Conservation (phyloP, 2,329 filamentous ascomycete species). For the Clarireedia homoeocarpa region DNA sequence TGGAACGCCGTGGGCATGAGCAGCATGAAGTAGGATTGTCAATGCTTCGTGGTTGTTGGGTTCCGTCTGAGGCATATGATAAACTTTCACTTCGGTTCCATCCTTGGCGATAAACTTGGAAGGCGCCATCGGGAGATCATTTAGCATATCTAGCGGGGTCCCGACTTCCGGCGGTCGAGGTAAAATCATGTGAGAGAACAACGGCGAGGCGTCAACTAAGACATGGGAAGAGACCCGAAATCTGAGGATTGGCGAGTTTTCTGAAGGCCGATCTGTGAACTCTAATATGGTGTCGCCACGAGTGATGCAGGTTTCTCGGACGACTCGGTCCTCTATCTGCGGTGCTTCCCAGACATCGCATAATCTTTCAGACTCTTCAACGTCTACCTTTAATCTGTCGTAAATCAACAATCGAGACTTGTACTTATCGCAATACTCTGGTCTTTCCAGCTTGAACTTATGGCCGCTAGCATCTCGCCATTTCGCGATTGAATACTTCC, state of each 20-base stretch:
- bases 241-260: constrained; percentile 34
- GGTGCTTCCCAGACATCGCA: constrained; percentile 36
- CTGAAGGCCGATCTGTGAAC: constrained; percentile 37
- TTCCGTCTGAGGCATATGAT: constrained; percentile 46
- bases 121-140: constrained; percentile 25
- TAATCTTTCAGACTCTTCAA: constrained; percentile 34
- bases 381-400: constrained; percentile 37
- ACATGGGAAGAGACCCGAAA: constrained; percentile 46
- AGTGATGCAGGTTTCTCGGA: constrained; percentile 38
- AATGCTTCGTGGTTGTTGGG: constrained; percentile 35
- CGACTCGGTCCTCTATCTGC: constrained; percentile 32
- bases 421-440: constrained; percentile 38
- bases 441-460: constrained; percentile 36
- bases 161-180: constrained; percentile 12
- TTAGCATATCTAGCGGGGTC: constrained; percentile 15
- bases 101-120: constrained; percentile 35
- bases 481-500: constrained; percentile 35
- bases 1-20: constrained; percentile 43
- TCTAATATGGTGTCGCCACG: constrained; percentile 44
- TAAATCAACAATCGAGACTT: constrained; percentile 42
- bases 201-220: constrained; percentile 42
- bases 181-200: constrained; percentile 43
- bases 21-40: constrained; percentile 42
- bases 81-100: constrained; percentile 38
- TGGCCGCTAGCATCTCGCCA: constrained; percentile 41